A percentile compares a stretch with the other conserved stretches of the same genome.
These are phyloP conservation scores for Chlorella sorokiniana DNA, from an alignment of 139 green algal species.

Conservation along the genomic window DNA sequence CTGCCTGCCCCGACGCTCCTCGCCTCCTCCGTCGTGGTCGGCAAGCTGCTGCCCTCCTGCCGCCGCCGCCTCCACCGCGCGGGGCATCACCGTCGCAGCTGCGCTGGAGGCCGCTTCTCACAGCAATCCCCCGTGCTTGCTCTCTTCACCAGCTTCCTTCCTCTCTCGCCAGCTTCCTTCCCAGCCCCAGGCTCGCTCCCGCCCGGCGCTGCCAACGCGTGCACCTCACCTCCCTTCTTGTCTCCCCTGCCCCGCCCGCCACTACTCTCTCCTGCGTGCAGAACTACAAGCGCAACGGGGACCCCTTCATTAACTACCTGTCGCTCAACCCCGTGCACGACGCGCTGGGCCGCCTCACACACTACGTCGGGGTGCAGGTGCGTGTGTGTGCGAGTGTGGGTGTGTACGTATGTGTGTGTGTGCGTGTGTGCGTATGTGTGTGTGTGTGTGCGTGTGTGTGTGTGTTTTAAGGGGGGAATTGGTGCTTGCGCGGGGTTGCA, in stretches of 20 bases:
- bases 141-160: too few species aligned
- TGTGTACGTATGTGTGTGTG: neutral
- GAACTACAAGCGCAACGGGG: slow-evolving; percentile 75
- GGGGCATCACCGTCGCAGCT: too few species aligned
- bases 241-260: neutral
- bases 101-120: too few species aligned
- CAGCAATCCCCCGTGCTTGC: too few species aligned
- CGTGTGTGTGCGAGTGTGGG: neutral
- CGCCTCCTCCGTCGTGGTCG: too few species aligned
- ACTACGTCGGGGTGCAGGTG: slow-evolving; percentile 82
- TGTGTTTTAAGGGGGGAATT: too few species aligned
- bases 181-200: neutral
- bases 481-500: too few species aligned
- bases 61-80: too few species aligned
- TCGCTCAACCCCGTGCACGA: slow-evolving; percentile 78
- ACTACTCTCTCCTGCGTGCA: neutral
- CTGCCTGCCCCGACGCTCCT: too few species aligned
- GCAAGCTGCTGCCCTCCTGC: too few species aligned
- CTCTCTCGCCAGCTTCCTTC: too few species aligned
- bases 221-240: neutral
- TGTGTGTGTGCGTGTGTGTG: too few species aligned
- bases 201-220: neutral
- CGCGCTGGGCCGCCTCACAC: slow-evolving; percentile 58
- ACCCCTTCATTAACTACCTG: slow-evolving; percentile 81
- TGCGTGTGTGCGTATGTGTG: neutral